Evolutionary conservation across 306 rosid species (phyloP).

Genomic region (Albizia julibrissin): DNA sequence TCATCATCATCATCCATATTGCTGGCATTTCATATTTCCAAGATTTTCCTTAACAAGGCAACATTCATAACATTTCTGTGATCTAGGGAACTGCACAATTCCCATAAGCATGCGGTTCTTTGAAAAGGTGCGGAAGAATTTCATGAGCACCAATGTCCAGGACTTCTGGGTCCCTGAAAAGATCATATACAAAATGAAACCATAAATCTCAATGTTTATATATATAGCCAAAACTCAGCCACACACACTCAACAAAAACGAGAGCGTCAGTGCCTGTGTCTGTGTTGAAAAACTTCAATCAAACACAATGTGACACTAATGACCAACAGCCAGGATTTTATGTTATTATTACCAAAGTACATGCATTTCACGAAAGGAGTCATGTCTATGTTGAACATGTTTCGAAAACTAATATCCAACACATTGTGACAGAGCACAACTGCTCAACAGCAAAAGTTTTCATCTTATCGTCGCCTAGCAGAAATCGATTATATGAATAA

Average conservation of each 20-base stretch:
- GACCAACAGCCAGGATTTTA: background rate
- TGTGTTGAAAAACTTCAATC: background rate
- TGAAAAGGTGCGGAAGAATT: slow-evolving; percentile 78
- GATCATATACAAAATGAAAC: slow-evolving; percentile 23
- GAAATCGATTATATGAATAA: background rate
- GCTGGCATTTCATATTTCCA: slow-evolving; percentile 27
- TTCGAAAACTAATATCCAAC: background rate
- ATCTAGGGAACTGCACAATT: slow-evolving; percentile 27
- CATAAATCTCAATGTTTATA: slow-evolving; percentile 6
- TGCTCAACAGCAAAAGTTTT: background rate
- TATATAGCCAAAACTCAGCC: background rate
- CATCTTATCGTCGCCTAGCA: background rate
- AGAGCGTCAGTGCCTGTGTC: background rate
- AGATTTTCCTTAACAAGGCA: slow-evolving; percentile 34
- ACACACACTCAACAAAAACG: background rate
- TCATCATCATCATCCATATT: background rate
- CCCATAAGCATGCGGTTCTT: slow-evolving; percentile 36
- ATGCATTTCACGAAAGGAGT: background rate
- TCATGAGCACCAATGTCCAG: slow-evolving; percentile 81
- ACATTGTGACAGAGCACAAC: background rate
- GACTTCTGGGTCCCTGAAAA: slow-evolving; percentile 82
- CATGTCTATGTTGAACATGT: background rate
- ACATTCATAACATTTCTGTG: slow-evolving; percentile 16
- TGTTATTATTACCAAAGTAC: background rate
- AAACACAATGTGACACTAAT: background rate